A percentile compares a stretch with the other conserved stretches of the same genome.
Conservation (phyloP, 208 protist genomes). For the Balamuthia mandrillaris region DNA sequence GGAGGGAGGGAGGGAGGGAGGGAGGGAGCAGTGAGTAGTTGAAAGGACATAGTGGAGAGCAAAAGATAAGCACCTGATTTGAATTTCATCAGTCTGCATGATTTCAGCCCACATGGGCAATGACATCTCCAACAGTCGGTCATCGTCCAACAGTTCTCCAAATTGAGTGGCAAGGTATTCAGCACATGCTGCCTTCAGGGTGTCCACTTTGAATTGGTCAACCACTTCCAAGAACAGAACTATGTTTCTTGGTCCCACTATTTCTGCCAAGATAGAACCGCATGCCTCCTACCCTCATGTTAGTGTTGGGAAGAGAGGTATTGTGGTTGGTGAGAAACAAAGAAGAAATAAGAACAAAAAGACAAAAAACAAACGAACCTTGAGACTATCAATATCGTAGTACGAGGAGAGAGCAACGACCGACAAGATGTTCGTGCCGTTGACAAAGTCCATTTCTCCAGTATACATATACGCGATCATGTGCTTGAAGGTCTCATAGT, state of each 20-base stretch:
- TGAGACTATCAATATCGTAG: neutral
- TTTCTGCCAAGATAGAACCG: neutral
- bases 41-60: too few species aligned
- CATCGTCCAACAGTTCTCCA: neutral
- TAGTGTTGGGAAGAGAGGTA: too few species aligned
- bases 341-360: too few species aligned
- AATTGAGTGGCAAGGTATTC: neutral
- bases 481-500: neutral
- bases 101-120: neutral
- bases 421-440: neutral
- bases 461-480: constrained; percentile 21
- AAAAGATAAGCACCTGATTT: neutral
- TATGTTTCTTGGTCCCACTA: neutral
- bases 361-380: too few species aligned
- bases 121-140: neutral
- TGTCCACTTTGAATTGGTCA: neutral
- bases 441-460: neutral
- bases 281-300: too few species aligned
- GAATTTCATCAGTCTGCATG: neutral
- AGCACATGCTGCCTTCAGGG: neutral
- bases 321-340: too few species aligned
- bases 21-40: too few species aligned
- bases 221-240: neutral
- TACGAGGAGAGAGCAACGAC: neutral
- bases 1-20: too few species aligned